Evolutionary conservation across 306 rosid species (phyloP).

Genomic region (Cicer arietinum): DNA sequence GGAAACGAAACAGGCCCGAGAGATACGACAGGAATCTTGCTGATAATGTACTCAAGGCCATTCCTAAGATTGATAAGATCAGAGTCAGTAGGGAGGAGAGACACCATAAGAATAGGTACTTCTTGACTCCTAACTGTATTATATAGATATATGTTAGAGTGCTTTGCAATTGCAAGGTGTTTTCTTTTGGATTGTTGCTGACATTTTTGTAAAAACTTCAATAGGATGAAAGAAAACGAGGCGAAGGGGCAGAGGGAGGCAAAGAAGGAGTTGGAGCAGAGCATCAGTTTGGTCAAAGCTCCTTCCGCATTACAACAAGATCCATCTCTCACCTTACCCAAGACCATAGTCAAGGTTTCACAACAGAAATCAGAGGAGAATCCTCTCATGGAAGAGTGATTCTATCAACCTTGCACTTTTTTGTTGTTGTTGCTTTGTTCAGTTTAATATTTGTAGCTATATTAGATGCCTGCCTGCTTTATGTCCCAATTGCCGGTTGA

Average conservation of each 20-base stretch:
- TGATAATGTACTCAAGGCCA: slow-evolving; percentile 67
- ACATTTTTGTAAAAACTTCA: slow-evolving; percentile 19
- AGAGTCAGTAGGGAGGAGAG: slow-evolving; percentile 58
- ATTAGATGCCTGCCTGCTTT: neutral
- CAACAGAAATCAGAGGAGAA: slow-evolving; percentile 49
- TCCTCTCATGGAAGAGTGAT: slow-evolving; percentile 73
- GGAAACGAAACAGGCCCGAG: slow-evolving; percentile 87
- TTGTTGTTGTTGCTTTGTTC: neutral
- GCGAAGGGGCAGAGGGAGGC: slow-evolving; percentile 48
- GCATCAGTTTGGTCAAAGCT: slow-evolving; percentile 62
- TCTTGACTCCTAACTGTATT: slow-evolving; percentile 34
- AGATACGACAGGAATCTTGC: slow-evolving; percentile 80
- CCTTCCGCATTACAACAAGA: slow-evolving; percentile 60
- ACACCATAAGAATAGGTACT: slow-evolving; percentile 62
- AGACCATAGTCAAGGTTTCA: slow-evolving; percentile 60
- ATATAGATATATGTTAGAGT: neutral
- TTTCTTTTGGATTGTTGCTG: slow-evolving; percentile 29
- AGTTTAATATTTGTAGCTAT: slow-evolving; percentile 14
- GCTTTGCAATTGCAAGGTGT: neutral
- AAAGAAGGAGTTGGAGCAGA: slow-evolving; percentile 55
- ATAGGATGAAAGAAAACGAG: slow-evolving; percentile 64
- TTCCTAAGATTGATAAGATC: slow-evolving; percentile 74
- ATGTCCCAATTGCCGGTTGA: neutral
- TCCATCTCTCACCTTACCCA: slow-evolving; percentile 59
- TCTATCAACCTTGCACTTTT: slow-evolving; percentile 23